Conservation (phyloP, 495 filamentous ascomycete genomes). For the Thozetella sp. region DNA sequence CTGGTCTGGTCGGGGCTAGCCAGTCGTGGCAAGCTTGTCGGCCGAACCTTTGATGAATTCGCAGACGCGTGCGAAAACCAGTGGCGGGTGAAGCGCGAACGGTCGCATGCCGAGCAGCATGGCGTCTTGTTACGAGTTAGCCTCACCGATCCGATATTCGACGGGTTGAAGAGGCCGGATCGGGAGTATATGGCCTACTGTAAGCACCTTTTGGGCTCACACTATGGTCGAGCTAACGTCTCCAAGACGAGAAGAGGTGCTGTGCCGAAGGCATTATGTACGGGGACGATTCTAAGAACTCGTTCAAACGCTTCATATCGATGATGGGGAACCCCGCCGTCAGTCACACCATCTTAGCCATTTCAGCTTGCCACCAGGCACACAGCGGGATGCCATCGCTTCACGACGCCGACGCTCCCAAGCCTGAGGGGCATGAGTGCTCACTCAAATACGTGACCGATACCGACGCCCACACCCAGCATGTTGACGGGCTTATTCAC, state of each 20-base stretch:
- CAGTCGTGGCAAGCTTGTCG: background rate
- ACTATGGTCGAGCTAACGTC: no score
- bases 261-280: background rate
- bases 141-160: background rate
- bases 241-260: background rate
- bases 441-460: background rate
- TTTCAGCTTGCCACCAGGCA: background rate
- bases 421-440: background rate
- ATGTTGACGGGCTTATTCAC: background rate
- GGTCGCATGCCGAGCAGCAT: no score
- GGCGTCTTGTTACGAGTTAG: background rate
- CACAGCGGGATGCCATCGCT: background rate
- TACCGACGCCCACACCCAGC: background rate
- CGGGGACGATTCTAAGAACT: background rate
- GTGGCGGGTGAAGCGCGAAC: no score
- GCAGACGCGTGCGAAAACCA: background rate
- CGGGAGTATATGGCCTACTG: background rate
- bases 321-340: background rate
- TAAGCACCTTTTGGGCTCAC: no score
- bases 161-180: background rate
- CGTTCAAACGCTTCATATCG: background rate
- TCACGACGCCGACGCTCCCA: background rate
- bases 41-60: background rate
- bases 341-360: background rate
- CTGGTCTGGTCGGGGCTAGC: background rate